Evolutionary conservation across 2,329 filamentous ascomycete species (phyloP).

Genomic region (Rugonectria rugulosa): DNA sequence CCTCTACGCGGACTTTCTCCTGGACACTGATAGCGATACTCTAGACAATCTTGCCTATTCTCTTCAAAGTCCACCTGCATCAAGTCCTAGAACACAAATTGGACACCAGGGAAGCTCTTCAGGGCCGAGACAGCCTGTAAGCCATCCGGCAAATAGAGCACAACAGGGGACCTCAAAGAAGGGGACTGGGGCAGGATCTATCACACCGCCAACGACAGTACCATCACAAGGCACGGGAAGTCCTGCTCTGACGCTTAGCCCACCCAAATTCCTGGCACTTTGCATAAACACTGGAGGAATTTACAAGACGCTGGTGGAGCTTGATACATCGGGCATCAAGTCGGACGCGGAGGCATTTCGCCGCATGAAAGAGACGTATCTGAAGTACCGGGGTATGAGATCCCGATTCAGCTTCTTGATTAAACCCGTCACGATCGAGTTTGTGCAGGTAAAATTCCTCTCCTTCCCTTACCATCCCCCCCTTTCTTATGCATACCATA

Average conservation of each 20-base stretch:
- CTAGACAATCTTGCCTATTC: background rate
- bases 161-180: too few relatives aligned
- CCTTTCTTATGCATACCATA: too few relatives aligned
- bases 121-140: too few relatives aligned
- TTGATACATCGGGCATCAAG: background rate
- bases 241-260: too few relatives aligned
- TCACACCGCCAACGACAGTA: too few relatives aligned
- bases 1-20: background rate
- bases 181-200: too few relatives aligned
- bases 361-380: background rate
- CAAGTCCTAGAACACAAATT: too few relatives aligned
- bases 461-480: too few relatives aligned
- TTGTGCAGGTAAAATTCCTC: background rate
- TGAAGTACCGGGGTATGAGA: background rate
- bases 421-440: background rate
- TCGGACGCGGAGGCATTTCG: background rate
- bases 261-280: background rate
- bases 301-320: background rate
- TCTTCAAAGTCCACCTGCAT: background rate
- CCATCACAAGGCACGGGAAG: too few relatives aligned
- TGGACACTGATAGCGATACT: background rate
- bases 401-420: background rate
- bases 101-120: too few relatives aligned
- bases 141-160: too few relatives aligned
- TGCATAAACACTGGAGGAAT: background rate